These are phyloP conservation scores for Beauveria bassiana DNA, from an alignment of 2,329 filamentous ascomycete genomes.

Conservation along the genomic window DNA sequence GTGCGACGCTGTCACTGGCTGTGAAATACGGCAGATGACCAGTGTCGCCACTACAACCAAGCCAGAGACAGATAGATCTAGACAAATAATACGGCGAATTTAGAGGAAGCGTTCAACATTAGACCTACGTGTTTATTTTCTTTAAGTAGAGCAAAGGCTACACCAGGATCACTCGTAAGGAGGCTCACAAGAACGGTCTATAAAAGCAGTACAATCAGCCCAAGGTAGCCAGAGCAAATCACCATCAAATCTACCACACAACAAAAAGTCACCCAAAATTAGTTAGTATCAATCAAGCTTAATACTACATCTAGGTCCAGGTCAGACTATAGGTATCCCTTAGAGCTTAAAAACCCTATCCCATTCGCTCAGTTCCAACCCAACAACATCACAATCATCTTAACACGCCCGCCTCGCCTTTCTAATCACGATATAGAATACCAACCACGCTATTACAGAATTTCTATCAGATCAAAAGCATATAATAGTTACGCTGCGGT, in stretches of 20 bases:
- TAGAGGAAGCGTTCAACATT: no score
- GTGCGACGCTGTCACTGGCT: background rate
- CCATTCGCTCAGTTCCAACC: background rate
- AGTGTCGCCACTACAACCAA: no score
- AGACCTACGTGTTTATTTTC: no score
- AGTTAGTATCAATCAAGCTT: no score
- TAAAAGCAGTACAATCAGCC: no score
- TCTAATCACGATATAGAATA: slow-evolving; percentile 16
- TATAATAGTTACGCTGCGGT: slow-evolving; percentile 17
- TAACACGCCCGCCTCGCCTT: slow-evolving; percentile 10
- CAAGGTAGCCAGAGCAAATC: no score
- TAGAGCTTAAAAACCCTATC: background rate
- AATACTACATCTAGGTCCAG: background rate
- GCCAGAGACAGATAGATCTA: no score
- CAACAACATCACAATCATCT: background rate
- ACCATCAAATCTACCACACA: no score
- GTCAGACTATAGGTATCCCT: background rate
- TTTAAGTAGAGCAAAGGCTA: background rate
- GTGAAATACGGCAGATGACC: background rate
- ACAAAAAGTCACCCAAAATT: no score
- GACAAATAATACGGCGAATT: no score
- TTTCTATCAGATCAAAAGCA: slow-evolving; percentile 15
- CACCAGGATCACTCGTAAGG: background rate
- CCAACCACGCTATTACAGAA: slow-evolving; percentile 18
- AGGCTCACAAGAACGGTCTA: no score